phyloP scores from a whole-genome alignment of 2,329 filamentous ascomycete genomes.

The Alternaria brassicicola region DNA sequence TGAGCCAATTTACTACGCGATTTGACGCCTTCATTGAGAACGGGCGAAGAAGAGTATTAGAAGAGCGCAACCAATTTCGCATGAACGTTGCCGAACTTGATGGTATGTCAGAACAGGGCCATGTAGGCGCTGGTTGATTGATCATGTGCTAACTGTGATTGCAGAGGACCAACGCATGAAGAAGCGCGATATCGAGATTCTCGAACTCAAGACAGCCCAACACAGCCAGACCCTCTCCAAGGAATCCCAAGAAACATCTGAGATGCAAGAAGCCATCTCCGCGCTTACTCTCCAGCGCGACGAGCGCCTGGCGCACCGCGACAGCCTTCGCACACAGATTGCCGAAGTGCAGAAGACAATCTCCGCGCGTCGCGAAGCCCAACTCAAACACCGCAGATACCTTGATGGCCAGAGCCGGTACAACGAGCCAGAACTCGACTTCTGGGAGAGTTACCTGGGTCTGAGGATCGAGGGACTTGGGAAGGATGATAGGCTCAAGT shows the following conservation, averaged over 20 bases:
- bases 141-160: slow-evolving; percentile 5
- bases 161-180: slow-evolving; percentile 91
- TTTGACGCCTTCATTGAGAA: slow-evolving; percentile 96
- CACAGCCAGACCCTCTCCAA: slow-evolving; percentile 77
- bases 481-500: slow-evolving; percentile 82
- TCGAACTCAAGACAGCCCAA: slow-evolving; percentile 71
- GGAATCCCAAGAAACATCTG: slow-evolving; percentile 73
- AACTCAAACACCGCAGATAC: slow-evolving; percentile 72
- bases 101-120: slow-evolving; percentile 62
- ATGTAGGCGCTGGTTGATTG: not conserved
- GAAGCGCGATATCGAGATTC: slow-evolving; percentile 84
- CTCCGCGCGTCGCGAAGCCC: slow-evolving; percentile 71
- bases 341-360: slow-evolving; percentile 72
- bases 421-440: slow-evolving; percentile 91
- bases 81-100: slow-evolving; percentile 88
- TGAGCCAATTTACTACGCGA: slow-evolving; percentile 86
- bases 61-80: slow-evolving; percentile 92
- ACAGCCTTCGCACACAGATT: slow-evolving; percentile 63
- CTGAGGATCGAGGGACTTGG: slow-evolving; percentile 89
- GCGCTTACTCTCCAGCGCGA: slow-evolving; percentile 63
- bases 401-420: slow-evolving; percentile 83
- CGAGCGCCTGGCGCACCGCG: slow-evolving; percentile 60
- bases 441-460: slow-evolving; percentile 92
- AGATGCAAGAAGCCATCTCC: slow-evolving; percentile 67
- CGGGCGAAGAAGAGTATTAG: slow-evolving; percentile 84